Evolutionary conservation across 1,139 yeast genomes (phyloP).

Genomic region (Lodderomyces margitis): DNA sequence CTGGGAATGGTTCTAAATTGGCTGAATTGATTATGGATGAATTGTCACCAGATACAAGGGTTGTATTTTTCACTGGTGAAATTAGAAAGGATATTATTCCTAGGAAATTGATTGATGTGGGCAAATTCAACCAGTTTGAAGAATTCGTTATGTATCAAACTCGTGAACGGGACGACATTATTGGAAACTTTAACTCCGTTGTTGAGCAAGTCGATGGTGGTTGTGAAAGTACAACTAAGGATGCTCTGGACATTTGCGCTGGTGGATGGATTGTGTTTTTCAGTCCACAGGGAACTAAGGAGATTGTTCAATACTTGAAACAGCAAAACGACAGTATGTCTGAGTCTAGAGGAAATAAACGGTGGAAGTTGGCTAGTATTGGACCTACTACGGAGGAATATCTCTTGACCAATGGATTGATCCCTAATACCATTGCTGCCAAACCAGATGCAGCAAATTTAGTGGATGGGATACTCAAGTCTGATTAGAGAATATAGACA

Average conservation of each 20-base stretch:
- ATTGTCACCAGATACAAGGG: constrained; percentile 19
- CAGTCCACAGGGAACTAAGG: constrained; percentile 85
- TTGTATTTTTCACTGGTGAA: constrained; percentile 86
- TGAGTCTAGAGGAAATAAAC: not conserved
- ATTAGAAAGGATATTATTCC: constrained; percentile 83
- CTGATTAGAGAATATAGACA: constrained; percentile 12
- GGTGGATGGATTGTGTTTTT: constrained; percentile 75
- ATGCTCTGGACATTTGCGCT: no score
- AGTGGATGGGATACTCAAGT: constrained; percentile 30
- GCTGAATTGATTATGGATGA: constrained; percentile 57
- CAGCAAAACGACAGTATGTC: not conserved
- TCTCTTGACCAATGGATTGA: constrained; percentile 46
- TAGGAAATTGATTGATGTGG: constrained; percentile 44
- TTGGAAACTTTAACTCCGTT: constrained; percentile 30
- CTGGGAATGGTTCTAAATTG: constrained; percentile 78
- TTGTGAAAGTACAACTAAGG: constrained; percentile 5
- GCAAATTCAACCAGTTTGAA: constrained; percentile 39
- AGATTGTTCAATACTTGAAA: constrained; percentile 50
- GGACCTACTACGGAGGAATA: constrained; percentile 90
- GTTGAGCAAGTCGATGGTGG: not conserved
- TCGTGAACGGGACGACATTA: constrained; percentile 45
- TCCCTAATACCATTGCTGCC: constrained; percentile 62
- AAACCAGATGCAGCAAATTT: constrained; percentile 72
- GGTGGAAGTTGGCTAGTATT: constrained; percentile 65
- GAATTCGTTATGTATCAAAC: constrained; percentile 77